Evolutionary conservation across 2,329 filamentous ascomycete genomes (phyloP), one percentile per base, ranked within the genome.

Genomic region (Ophiostoma pallidulum): DNA sequence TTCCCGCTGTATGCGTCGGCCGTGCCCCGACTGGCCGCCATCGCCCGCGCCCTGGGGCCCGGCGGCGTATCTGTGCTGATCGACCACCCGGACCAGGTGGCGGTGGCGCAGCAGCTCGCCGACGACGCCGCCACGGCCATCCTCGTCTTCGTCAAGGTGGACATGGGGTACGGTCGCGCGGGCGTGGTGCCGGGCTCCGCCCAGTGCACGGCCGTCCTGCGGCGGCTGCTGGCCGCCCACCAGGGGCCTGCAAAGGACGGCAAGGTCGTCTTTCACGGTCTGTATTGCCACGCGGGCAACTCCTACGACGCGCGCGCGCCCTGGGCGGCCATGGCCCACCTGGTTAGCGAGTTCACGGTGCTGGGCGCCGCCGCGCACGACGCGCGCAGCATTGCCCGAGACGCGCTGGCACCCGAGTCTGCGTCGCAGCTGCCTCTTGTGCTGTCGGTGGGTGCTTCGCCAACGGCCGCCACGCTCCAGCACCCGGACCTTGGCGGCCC

Each of bases 361-460:
- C 61, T 81, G 5, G 63, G 71, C 47, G 56, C 61, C 6, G 78
- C 74, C 0, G 68, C 74, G 0, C 47, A 55, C 7, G 39, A 36
- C 20, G 55, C 50, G 26, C 38, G 28, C 8, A 12, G n/a, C 3
- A 22, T 45, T 20, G 35, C 35, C 8, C 12, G 32, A 10, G 26
- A 32, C 8, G 31, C 26, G 7, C 26, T 28, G 5, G 38, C 38
- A 9, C 12, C 14, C 18, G 19, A 28, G 24, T 28, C 22, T 13
- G 29, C 24, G 18, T 18, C n/a, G 2, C 29, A 48, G 47, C 42
- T 44, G 20, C 56, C 58, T 3, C 61, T 75, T 14, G 68, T 79
- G 0, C 67, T 91, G 3, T 86, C 82, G 0, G 80, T 88, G 0
- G 86, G 86, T 6, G 86, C 86, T 0, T 87, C 86, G 16, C 86